These are phyloP conservation scores for Stachybotrys chlorohalonatus DNA, from an alignment of 2,329 filamentous ascomycete genomes.

Conservation along the genomic window DNA sequence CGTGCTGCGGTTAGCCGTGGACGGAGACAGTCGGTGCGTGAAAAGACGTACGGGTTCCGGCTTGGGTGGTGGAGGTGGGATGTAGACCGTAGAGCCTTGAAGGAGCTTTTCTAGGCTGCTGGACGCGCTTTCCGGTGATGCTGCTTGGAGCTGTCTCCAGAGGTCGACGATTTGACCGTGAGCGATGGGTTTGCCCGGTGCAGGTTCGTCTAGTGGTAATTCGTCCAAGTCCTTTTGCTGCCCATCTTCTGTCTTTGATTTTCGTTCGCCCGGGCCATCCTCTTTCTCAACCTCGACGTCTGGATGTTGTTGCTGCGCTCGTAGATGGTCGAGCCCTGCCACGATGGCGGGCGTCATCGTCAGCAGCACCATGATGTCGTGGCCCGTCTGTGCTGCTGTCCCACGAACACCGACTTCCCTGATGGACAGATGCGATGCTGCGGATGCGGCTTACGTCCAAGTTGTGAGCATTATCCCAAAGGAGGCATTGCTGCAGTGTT, in stretches of 20 bases:
- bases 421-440: not conserved
- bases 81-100: slow-evolving; percentile 61
- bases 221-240: slow-evolving; percentile 26
- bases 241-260: slow-evolving; percentile 9
- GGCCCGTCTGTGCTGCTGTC: not conserved
- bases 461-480: not conserved
- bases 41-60: slow-evolving; percentile 56
- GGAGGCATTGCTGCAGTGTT: not conserved
- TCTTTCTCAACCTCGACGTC: not conserved
- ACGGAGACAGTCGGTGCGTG: not conserved
- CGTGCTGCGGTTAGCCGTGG: slow-evolving; percentile 1
- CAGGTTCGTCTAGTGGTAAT: slow-evolving; percentile 38
- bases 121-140: slow-evolving; percentile 16
- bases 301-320: not conserved
- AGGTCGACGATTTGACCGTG: slow-evolving; percentile 60
- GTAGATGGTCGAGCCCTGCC: slow-evolving; percentile 35
- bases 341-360: slow-evolving; percentile 65
- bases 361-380: slow-evolving; percentile 58
- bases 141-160: slow-evolving; percentile 40
- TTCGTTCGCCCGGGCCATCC: slow-evolving; percentile 1
- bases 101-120: slow-evolving; percentile 61
- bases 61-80: slow-evolving; percentile 72
- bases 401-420: not conserved
- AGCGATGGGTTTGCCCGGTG: slow-evolving; percentile 58
- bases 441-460: not conserved